Percentiles rank a stretch among this genome's conserved stretches.
These are phyloP conservation scores for Gorgonomyces haynaldii DNA, from an alignment of 192 early-diverging fungal species.

Conservation along the genomic window DNA sequence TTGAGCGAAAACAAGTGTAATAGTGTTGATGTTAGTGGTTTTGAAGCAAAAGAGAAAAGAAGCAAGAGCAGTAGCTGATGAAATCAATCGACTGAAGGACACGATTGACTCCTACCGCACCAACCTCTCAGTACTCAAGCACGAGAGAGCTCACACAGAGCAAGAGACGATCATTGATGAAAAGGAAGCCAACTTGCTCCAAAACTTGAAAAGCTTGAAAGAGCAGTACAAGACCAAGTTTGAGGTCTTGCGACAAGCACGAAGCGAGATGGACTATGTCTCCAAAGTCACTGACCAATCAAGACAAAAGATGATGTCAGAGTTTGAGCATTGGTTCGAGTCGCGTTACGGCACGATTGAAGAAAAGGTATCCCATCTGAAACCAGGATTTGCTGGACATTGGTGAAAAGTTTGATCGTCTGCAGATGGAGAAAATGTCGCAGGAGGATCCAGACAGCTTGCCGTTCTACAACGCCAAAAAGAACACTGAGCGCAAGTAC, in stretches of 20 bases:
- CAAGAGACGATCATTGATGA: slow-evolving; percentile 38
- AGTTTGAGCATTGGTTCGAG: slow-evolving; percentile 52
- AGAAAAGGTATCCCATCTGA: not conserved
- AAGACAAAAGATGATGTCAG: slow-evolving; percentile 42
- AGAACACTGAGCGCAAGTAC: slow-evolving; percentile 31
- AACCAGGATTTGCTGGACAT: slow-evolving; percentile 44
- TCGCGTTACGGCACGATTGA: slow-evolving; percentile 27
- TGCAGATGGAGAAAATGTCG: slow-evolving; percentile 49
- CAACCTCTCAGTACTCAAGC: slow-evolving; percentile 30
- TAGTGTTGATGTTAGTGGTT: slow-evolving; percentile 12
- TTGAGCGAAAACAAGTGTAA: slow-evolving; percentile 49
- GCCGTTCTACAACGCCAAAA: slow-evolving; percentile 47
- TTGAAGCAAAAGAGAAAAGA: slow-evolving; percentile 38
- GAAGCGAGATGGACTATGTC: slow-evolving; percentile 43
- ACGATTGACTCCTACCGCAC: slow-evolving; percentile 27
- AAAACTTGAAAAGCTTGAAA: slow-evolving; percentile 30
- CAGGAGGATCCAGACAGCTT: slow-evolving; percentile 45
- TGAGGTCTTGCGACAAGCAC: slow-evolving; percentile 17
- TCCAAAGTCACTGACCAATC: slow-evolving; percentile 40
- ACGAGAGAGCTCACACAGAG: not conserved
- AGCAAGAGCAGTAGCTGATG: slow-evolving; percentile 29
- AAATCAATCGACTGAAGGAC: slow-evolving; percentile 29
- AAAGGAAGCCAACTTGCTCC: slow-evolving; percentile 35
- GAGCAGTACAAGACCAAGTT: slow-evolving; percentile 28
- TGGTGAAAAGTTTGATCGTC: slow-evolving; percentile 46